These are phyloP conservation scores for Sporothrix curviconia DNA, from an alignment of 2,329 filamentous ascomycete species.

Conservation along the genomic window DNA sequence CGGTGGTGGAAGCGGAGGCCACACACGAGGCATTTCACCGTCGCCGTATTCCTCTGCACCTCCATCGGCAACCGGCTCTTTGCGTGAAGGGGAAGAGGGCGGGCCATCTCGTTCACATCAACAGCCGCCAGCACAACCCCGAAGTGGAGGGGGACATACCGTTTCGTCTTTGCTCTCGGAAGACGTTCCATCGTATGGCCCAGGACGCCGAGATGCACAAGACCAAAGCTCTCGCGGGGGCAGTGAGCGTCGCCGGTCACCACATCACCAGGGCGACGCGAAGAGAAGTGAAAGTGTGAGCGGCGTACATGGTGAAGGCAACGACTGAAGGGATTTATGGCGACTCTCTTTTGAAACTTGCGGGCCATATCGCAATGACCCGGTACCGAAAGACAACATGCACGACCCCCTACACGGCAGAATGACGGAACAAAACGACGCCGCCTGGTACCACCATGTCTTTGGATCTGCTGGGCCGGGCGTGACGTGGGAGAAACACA, in stretches of 20 bases:
- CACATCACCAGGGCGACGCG: conserved; percentile 13
- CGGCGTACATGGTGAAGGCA: neutral
- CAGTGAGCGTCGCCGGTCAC: conserved; percentile 28
- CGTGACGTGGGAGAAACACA: conserved; percentile 4
- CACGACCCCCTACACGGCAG: too few species aligned
- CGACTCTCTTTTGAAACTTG: neutral
- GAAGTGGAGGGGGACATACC: conserved; percentile 32
- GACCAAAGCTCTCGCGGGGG: conserved; percentile 19
- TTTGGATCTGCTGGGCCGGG: neutral
- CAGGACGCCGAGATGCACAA: conserved; percentile 17
- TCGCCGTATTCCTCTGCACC: conserved; percentile 29
- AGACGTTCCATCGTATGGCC: conserved; percentile 27
- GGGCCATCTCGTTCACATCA: conserved; percentile 17
- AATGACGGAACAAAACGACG: neutral
- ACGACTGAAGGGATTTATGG: neutral
- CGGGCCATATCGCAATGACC: neutral
- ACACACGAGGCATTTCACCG: conserved; percentile 26
- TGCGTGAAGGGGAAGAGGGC: conserved; percentile 30
- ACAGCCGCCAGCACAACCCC: conserved; percentile 20
- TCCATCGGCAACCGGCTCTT: conserved; percentile 26
- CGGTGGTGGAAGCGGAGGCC: conserved; percentile 11
- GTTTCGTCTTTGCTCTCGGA: conserved; percentile 40
- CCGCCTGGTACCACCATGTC: neutral
- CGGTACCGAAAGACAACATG: too few species aligned
- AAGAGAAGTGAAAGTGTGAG: neutral